Evolutionary conservation across 257 asterid species (phyloP), one percentile per base, ranked within the genome.

Genomic region (Nicotiana undulata): DNA sequence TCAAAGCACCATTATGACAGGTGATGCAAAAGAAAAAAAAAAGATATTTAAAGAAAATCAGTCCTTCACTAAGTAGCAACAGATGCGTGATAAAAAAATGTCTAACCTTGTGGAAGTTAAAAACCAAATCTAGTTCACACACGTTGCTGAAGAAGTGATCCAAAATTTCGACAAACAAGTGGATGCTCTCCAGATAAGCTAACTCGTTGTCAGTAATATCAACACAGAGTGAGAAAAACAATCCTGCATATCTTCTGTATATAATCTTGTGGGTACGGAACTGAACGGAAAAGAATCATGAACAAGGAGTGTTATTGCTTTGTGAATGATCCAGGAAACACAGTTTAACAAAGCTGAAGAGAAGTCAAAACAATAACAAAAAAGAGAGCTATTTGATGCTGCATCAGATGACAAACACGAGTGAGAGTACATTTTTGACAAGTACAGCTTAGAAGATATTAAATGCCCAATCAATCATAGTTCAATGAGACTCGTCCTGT

Each of bases 131-230:
- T 32, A 96, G 91, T 91, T 94, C 99, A 53, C 98, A 96, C 15
- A 94, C 98, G 31, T 96, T 96, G 97, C 99, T 93, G 92, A 96
- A 96, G 70, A 92, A 96, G 79, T 96, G 98, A 81, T 96, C 98
- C 46, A 96, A 88, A 76, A 96, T 96, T 97, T 96, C 99, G 84
- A 96, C 99, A 82, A 96, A 96, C 77, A 96, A 92, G 92, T 96
- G 98, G 85, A 94, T 94, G 86, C 87, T 85, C 88, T 96, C 98
- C 81, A 94, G 86, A 87, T 91, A 91, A 40, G 94, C 98, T 76
- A 96, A 88, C 85, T 94, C 99, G 65, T 96, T 96, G 87, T 96
- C 99, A 0, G 99, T 96, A 76, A 96, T 94, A 87, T 96, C 98
- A 44, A 96, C 99, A 82, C 98, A 96, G 18, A 96, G 85, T 8